These are phyloP conservation scores for Yamadazyma olivae DNA, from an alignment of 805 yeast genomes.

Conservation along the genomic window DNA sequence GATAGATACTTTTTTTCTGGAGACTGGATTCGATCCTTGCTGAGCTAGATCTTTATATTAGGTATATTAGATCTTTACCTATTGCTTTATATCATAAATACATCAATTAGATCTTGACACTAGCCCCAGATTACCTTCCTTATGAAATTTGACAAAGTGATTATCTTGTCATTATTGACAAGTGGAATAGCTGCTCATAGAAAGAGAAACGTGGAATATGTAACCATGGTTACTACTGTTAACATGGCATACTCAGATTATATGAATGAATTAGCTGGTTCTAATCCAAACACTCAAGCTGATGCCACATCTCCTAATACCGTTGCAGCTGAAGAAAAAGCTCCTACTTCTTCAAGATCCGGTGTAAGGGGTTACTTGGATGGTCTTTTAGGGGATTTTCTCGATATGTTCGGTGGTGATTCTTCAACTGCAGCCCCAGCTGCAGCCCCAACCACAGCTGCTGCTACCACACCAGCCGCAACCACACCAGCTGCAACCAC, in stretches of 20 bases:
- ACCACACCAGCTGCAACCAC: conserved; percentile 7
- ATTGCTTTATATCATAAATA: too few relatives aligned
- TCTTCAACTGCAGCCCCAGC: conserved; percentile 7
- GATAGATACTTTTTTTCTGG: too few relatives aligned
- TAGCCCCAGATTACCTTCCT: not conserved
- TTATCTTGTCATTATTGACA: conserved; percentile 4
- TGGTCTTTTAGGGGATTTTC: conserved; percentile 7
- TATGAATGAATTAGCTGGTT: conserved; percentile 4
- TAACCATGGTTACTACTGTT: conserved; percentile 10
- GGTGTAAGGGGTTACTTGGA: conserved; percentile 8
- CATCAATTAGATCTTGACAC: too few relatives aligned
- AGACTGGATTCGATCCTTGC: too few relatives aligned
- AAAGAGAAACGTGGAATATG: conserved; percentile 6
- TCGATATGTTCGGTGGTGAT: conserved; percentile 3
- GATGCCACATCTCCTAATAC: conserved; percentile 3
- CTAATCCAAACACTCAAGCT: conserved; percentile 3
- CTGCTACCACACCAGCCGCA: conserved; percentile 2
- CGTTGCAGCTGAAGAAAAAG: conserved; percentile 1
- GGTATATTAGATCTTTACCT: too few relatives aligned
- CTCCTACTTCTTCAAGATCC: conserved; percentile 2
- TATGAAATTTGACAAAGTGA: conserved; percentile 5
- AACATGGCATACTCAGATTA: conserved; percentile 10
- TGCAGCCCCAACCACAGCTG: conserved; percentile 5
- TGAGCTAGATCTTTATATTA: too few relatives aligned
- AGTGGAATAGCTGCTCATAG: not conserved